Evolutionary conservation across 2,329 filamentous ascomycete species (phyloP), one percentile per base, ranked within the genome.

Genomic region (Paecilomyces sp.): DNA sequence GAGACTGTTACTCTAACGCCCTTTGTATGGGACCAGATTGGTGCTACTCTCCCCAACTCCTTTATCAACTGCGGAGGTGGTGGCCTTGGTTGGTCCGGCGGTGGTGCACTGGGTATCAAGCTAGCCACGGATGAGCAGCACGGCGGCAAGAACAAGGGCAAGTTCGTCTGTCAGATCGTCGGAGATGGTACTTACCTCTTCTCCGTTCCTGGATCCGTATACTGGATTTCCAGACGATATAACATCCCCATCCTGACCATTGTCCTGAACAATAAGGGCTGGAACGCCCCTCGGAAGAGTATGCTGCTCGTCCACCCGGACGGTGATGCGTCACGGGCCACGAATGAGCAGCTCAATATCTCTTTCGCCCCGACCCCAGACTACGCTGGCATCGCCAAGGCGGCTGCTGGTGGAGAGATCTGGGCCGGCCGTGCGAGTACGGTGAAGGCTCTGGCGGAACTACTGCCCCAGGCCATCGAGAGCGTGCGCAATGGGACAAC

Each of bases 51-150:
- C 0, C 89, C 90, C 0, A 88, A 89, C 0, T 86, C 85, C 0
- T 92, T 88, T 88, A 85, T 93, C 67, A 92, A 92, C 71, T 92
- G 89, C 69, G 90, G 90, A 1, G 90, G 88, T 0, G 90, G 89
- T 13, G 90, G 90, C 1, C 84, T 93, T 0, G 90, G 90, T 1
- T 93, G 90, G 90, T 89, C 86, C 11, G 90, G 89, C 13, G 90
- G 90, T 13, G 90, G 79, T 57, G 87, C 88, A 0, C 73, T 93
- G 2, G 90, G 90, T 1, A 87, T 92, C 68, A 92, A 92, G 70
- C 81, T 93, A 7, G 90, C 88, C 0, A 80, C 81, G 0, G 82
- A 87, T 56, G 72, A 73, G 2, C 73, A 80, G 61, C 75, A 80
- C 36, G 79, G 81, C 7, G 80, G 78, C 0, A 70, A 65, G 1